Evolutionary conservation across 2,329 filamentous ascomycete genomes (phyloP), one percentile per base, ranked within the genome.

Genomic region (Phialocephala subalpina): DNA sequence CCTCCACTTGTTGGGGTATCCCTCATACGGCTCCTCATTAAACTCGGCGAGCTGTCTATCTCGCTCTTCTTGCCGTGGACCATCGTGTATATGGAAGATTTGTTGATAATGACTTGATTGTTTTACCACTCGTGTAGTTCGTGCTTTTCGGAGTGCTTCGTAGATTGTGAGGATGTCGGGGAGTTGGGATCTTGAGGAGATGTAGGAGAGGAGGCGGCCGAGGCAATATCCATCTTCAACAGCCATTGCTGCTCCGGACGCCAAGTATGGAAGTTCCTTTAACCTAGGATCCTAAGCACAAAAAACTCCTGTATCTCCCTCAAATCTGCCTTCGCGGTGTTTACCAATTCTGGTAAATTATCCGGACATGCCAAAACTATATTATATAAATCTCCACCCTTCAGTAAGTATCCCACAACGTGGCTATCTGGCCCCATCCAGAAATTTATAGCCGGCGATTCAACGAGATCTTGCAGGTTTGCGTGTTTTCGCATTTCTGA

Each of bases 191-290:
- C 81, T 84, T 73, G 82, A 79, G 66, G 77, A 0, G 80, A 78
- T 2, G 77, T 78, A 0, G 0, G 80, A 74, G 2, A 89, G 78
- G 1, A 84, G 82, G 1, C 84, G 83, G 0, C 80, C 82, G 0
- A 89, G 75, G 0, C 87, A 86, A 0, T 83, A 85, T 0, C 83
- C 86, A 69, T 90, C 87, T 76, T 90, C 88, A 63, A 90, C 86
- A 0, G 87, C 87, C 73, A 89, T 87, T 0, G 88, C 87, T 0
- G 87, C 88, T 12, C 88, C 88, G 75, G 90, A 87, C 9, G 16
- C 40, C 40, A 42, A 16, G 4, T 18, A 8, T 42, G 18, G 16
- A 8, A 42, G 16, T 16, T 4, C 4, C 40, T 12, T 8, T 5
- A 42, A 42, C 9, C 9, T 42, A 4, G 4, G 4, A n/a, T n/a